These are phyloP conservation scores for Bisporella sp. DNA, from an alignment of 2,329 filamentous ascomycete species.

Conservation along the genomic window DNA sequence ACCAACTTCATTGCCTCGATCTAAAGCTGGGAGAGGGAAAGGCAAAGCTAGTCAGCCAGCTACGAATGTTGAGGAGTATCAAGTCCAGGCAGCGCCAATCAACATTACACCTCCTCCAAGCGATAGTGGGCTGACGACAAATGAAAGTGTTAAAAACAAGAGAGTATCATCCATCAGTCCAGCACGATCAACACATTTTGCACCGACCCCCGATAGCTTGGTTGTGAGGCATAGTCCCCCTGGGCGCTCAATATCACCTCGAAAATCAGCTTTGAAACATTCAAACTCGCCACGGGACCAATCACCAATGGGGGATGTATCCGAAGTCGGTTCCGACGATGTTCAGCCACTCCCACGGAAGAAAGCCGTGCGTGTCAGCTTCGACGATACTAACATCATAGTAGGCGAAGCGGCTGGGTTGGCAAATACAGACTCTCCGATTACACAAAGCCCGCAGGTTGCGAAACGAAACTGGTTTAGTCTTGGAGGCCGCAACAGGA, in stretches of 20 bases:
- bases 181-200: constrained; percentile 62
- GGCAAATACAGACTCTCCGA: constrained; percentile 33
- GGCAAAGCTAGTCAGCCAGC: no score
- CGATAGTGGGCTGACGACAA: constrained; percentile 14
- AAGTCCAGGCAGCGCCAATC: constrained; percentile 11
- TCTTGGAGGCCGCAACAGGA: constrained; percentile 42
- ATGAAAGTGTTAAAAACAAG: constrained; percentile 21
- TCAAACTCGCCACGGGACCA: constrained; percentile 45
- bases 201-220: constrained; percentile 45
- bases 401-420: constrained; percentile 40
- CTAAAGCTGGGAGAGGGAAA: constrained; percentile 14
- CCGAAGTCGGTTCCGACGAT: constrained; percentile 29
- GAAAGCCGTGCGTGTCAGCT: constrained; percentile 70
- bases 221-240: constrained; percentile 61
- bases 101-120: constrained; percentile 1
- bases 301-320: constrained; percentile 42
- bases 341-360: constrained; percentile 37
- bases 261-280: constrained; percentile 70
- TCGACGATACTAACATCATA: constrained; percentile 54
- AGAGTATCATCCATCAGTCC: constrained; percentile 47
- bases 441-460: constrained; percentile 31
- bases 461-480: constrained; percentile 45
- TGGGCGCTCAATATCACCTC: constrained; percentile 64
- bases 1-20: constrained; percentile 19
- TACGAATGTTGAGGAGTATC: not conserved